phyloP scores from a whole-genome alignment of 2,329 filamentous ascomycete species.

The Phaeomoniella chlamydospora region DNA sequence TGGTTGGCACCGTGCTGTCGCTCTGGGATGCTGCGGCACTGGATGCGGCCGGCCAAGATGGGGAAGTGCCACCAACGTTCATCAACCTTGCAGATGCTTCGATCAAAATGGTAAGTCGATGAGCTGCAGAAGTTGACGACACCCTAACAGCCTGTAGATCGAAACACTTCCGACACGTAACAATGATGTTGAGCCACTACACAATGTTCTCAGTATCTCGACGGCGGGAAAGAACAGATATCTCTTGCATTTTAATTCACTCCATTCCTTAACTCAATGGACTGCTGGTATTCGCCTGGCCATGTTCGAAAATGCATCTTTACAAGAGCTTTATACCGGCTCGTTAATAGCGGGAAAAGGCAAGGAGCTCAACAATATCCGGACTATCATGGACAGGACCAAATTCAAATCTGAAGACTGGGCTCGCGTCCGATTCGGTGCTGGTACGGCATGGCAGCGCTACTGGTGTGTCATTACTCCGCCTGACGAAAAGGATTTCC shows the following conservation, averaged over 20 bases:
- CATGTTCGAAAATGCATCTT: constrained; percentile 83
- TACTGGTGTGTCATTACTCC: constrained; percentile 94
- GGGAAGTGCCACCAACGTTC: constrained; percentile 77
- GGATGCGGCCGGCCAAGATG: constrained; percentile 72
- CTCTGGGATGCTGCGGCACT: constrained; percentile 90
- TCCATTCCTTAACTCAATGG: constrained; percentile 89
- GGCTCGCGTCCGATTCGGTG: constrained; percentile 88
- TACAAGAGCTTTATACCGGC: constrained; percentile 94
- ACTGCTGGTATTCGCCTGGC: constrained; percentile 83
- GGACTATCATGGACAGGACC: constrained; percentile 69
- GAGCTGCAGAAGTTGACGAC: no score
- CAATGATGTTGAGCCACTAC: constrained; percentile 60
- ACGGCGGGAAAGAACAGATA: constrained; percentile 94
- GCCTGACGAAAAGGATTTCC: constrained; percentile 82
- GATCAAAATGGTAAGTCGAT: constrained; percentile 75
- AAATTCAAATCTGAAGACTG: constrained; percentile 73
- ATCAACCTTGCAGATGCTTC: constrained; percentile 96
- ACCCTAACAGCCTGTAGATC: constrained; percentile 42
- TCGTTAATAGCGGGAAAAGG: constrained; percentile 92
- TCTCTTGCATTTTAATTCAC: constrained; percentile 87
- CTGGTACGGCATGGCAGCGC: constrained; percentile 86
- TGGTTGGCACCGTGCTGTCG: constrained; percentile 87
- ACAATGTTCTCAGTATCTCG: constrained; percentile 90
- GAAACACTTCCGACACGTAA: constrained; percentile 80
- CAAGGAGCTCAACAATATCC: constrained; percentile 77